Base-by-base conservation (phyloP, 768 basidiomycete species). In the Leucogyrophana mollusca region DNA sequence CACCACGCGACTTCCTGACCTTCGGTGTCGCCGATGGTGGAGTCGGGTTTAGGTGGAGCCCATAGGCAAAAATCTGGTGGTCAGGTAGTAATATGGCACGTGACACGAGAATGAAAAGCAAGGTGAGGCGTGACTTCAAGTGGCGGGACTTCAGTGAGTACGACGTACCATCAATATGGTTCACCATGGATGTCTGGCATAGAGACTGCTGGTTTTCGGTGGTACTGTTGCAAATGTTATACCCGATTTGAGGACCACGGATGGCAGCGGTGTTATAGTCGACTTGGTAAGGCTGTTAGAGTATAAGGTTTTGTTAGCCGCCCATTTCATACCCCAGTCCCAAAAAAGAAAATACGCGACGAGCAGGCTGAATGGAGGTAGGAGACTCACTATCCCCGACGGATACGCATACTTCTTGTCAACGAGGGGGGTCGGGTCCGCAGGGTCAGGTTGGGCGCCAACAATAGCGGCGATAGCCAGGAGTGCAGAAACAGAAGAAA, bases 21-120 rank as follows among this genome's bases (percentile, higher is more conserved):
- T 59, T 93, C 90, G 2, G 76, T 77, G 49, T 85, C 73, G 25
- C 75, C 83, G 35, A 92, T 82, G 14, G 67, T 62, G 11, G 74
- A 70, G 59, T 79, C 70, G 3, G 76, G 68, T n/a, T 65, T 64
- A 1, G 71, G 54, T 0, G 83, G 77, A 23, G 72, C 82, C 80
- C 82, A 87, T 0, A 87, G 55, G 52, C 86, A 88, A 62, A 84
- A 87, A 56, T 88, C 86, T 87, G 20, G n/a, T n/a, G n/a, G n/a
- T n/a, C n/a, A n/a, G n/a, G n/a, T n/a, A n/a, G n/a, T n/a, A 14
- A 24, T 37, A 23, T 14, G 50, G 56, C 21, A 44, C 35, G 10
- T 61, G 2, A n/a, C n/a, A n/a, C n/a, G n/a, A 24, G 21, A 13
- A 33, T 34, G 11, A 23, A 9, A 22, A 34, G 17, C 14, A 40